These are phyloP conservation scores for Microdochium nivale DNA, from an alignment of 2,329 filamentous ascomycete genomes.

Conservation along the genomic window DNA sequence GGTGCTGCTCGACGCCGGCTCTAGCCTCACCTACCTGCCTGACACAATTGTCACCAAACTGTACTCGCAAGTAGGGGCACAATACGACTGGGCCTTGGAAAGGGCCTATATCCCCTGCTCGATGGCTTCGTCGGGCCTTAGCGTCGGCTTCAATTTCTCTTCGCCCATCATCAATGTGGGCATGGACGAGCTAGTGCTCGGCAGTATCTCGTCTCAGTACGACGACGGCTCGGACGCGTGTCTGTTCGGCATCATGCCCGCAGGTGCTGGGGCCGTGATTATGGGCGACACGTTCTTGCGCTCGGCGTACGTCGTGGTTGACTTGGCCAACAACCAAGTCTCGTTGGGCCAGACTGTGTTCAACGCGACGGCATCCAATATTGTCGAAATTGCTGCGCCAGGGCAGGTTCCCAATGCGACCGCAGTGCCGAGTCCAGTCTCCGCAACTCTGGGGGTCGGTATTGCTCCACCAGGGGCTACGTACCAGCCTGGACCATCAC, in stretches of 20 bases:
- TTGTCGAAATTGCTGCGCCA: constrained; percentile 47
- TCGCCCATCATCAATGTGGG: constrained; percentile 43
- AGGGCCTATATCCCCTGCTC: constrained; percentile 55
- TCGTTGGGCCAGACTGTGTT: constrained; percentile 60
- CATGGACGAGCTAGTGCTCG: constrained; percentile 52
- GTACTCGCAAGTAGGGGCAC: constrained; percentile 31
- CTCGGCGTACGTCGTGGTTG: constrained; percentile 69
- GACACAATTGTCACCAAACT: constrained; percentile 34
- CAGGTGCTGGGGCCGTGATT: constrained; percentile 45
- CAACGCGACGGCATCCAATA: constrained; percentile 40
- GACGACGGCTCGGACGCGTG: constrained; percentile 47
- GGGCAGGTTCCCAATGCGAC: constrained; percentile 45
- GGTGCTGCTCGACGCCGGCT: constrained; percentile 65
- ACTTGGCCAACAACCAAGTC: constrained; percentile 63
- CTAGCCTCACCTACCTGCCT: constrained; percentile 59
- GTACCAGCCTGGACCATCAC: background rate
- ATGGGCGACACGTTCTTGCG: constrained; percentile 69
- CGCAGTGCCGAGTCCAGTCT: constrained; percentile 36
- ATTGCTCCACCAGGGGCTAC: background rate
- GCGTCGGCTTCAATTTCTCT: constrained; percentile 48
- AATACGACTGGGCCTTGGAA: constrained; percentile 42
- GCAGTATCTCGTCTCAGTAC: constrained; percentile 27
- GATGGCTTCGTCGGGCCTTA: constrained; percentile 33
- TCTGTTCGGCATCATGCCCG: constrained; percentile 58
- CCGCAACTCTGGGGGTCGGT: constrained; percentile 25